phyloP scores from a whole-genome alignment of 495 filamentous ascomycete species.

The Penicillium pancosmium region DNA sequence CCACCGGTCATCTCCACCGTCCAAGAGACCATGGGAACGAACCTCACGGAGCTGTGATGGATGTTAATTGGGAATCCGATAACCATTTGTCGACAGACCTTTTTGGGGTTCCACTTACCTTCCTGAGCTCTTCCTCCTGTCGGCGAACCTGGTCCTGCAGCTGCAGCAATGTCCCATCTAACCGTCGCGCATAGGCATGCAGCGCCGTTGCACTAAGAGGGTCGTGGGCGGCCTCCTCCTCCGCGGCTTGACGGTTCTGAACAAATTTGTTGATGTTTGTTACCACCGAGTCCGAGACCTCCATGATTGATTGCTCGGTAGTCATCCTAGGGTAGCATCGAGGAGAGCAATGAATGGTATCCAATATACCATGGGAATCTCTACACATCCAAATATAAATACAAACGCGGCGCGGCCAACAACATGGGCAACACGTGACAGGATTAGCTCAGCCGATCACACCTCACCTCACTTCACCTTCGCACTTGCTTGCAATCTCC shows the following conservation, averaged over 20 bases:
- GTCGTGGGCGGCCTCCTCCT: slow-evolving; percentile 37
- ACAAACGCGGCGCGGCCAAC: neutral
- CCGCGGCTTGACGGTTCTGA: slow-evolving; percentile 39
- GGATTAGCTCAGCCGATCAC: slow-evolving; percentile 13
- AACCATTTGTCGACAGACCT: neutral
- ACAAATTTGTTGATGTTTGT: slow-evolving; percentile 43
- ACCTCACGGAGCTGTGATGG: slow-evolving; percentile 45
- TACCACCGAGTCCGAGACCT: slow-evolving; percentile 34
- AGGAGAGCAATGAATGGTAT: neutral
- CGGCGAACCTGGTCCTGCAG: slow-evolving; percentile 66
- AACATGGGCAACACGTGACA: slow-evolving; percentile 21
- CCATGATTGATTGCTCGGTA: slow-evolving; percentile 28
- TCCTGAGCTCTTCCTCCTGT: slow-evolving; percentile 63
- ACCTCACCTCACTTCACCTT: slow-evolving; percentile 3
- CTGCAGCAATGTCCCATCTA: slow-evolving; percentile 66
- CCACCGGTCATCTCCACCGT: slow-evolving; percentile 40
- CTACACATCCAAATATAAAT: neutral
- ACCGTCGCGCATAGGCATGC: slow-evolving; percentile 48
- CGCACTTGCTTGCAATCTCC: slow-evolving; percentile 7
- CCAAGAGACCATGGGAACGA: slow-evolving; percentile 46
- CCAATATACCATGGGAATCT: no score
- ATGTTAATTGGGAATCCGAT: slow-evolving; percentile 14
- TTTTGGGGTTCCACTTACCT: slow-evolving; percentile 32
- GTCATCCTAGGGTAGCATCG: neutral
- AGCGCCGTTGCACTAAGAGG: slow-evolving; percentile 36